Conservation (phyloP, 352 stramenopile species). For the Phytopythium delawarense region DNA sequence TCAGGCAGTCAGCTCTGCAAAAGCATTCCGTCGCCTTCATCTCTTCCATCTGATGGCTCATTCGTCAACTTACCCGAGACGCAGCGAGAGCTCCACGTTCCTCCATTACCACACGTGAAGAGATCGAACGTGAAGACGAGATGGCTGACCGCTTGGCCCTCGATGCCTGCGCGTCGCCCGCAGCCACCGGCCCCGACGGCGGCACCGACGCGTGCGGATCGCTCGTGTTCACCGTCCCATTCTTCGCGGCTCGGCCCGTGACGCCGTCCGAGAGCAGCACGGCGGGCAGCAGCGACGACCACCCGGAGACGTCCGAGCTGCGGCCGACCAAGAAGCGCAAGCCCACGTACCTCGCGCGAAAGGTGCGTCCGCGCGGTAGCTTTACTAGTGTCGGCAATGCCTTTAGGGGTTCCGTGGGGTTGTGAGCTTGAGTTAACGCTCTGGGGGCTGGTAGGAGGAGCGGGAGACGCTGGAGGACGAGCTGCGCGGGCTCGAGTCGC, state of each 20-base stretch:
- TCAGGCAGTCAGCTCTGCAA: no score
- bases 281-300: conserved; percentile 5
- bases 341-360: conserved; percentile 20
- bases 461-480: conserved; percentile 13
- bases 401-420: no score
- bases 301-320: neutral
- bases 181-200: no score
- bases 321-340: conserved; percentile 22
- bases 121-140: neutral
- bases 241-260: neutral
- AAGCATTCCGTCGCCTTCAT: no score
- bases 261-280: neutral
- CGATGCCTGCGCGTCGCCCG: no score
- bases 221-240: conserved; percentile 6
- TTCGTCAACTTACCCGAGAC: no score
- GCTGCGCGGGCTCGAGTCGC: conserved; percentile 20
- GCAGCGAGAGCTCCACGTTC: no score
- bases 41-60: no score
- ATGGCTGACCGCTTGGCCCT: neutral
- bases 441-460: neutral
- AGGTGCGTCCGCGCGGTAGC: neutral
- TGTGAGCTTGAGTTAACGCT: neutral
- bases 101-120: no score
- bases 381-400: neutral
- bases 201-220: neutral